phyloP scores from a whole-genome alignment of 2,329 filamentous ascomycete species.

The Harringtonia aguacate region DNA sequence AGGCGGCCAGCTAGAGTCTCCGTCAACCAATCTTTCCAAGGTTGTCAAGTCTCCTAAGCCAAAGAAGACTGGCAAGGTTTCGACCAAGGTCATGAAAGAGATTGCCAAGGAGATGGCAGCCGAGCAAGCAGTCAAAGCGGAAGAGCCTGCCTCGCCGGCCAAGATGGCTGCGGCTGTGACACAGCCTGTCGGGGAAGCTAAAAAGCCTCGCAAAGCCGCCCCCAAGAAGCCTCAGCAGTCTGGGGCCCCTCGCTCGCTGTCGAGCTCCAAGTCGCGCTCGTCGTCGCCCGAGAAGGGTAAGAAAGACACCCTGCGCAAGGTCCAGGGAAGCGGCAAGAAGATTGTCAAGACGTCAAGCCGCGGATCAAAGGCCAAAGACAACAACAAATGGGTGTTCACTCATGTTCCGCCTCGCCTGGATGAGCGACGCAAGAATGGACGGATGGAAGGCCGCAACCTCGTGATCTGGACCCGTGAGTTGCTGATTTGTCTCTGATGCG shows the following conservation, averaged over 20 bases:
- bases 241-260: too few species aligned
- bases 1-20: not conserved
- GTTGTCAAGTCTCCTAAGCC: not conserved
- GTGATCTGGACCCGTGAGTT: slow-evolving; percentile 33
- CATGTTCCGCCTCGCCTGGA: slow-evolving; percentile 10
- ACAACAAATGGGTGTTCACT: slow-evolving; percentile 6
- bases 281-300: too few species aligned
- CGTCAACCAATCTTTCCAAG: not conserved
- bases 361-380: not conserved
- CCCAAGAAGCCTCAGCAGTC: too few species aligned
- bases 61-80: not conserved
- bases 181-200: not conserved
- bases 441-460: slow-evolving; percentile 23
- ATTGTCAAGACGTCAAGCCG: not conserved
- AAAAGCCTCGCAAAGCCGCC: not conserved
- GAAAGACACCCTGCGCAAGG: not conserved
- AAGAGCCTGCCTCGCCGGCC: not conserved
- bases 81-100: not conserved
- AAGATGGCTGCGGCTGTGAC: not conserved
- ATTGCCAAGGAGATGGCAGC: not conserved
- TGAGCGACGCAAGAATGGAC: slow-evolving; percentile 17
- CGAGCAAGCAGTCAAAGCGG: not conserved
- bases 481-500: too few species aligned
- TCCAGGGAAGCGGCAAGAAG: not conserved
- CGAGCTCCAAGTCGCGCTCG: too few species aligned